phyloP scores from a whole-genome alignment of 1,284 basidiomycete species.

The Naganishia albida region DNA sequence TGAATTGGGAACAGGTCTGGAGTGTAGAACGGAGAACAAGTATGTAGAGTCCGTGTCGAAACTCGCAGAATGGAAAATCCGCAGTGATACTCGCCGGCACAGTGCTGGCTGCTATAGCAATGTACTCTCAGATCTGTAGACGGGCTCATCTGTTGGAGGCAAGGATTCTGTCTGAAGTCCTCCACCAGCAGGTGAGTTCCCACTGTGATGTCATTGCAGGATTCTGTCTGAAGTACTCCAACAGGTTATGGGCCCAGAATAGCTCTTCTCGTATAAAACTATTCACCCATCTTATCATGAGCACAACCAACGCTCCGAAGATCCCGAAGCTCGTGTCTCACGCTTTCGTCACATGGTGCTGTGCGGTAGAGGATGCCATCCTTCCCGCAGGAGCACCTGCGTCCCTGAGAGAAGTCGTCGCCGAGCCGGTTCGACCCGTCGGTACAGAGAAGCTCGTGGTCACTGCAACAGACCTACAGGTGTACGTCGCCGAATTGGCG shows the following conservation, averaged over 20 bases:
- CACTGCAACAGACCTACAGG: conserved; percentile 13
- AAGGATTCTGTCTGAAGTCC: conserved; percentile 24
- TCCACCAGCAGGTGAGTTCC: conserved; percentile 14
- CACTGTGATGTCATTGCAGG: conserved; percentile 1
- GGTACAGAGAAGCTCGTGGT: conserved; percentile 3
- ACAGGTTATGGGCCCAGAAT: conserved; percentile 24
- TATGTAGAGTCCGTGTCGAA: conserved; percentile 20
- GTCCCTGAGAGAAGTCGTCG: neutral
- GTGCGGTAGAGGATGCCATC: conserved; percentile 14
- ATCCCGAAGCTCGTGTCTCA: conserved; percentile 19
- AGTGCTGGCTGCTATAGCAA: conserved; percentile 9
- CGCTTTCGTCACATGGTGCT: conserved; percentile 12
- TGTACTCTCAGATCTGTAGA: conserved; percentile 5
- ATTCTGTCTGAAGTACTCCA: conserved; percentile 15
- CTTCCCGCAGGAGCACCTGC: conserved; percentile 10
- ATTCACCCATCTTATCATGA: neutral
- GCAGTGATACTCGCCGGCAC: neutral
- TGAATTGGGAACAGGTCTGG: conserved; percentile 4
- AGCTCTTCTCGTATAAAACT: conserved; percentile 2
- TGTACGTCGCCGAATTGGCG: conserved; percentile 13
- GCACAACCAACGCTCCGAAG: conserved; percentile 11
- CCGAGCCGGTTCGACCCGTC: conserved; percentile 9
- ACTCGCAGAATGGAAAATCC: conserved; percentile 18
- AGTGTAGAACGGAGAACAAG: neutral
- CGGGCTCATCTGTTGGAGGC: conserved; percentile 2